Evolutionary conservation across 2,329 filamentous ascomycete genomes (phyloP), one percentile per base, ranked within the genome.

Genomic region (Teratosphaeria pseudoeucalypti): DNA sequence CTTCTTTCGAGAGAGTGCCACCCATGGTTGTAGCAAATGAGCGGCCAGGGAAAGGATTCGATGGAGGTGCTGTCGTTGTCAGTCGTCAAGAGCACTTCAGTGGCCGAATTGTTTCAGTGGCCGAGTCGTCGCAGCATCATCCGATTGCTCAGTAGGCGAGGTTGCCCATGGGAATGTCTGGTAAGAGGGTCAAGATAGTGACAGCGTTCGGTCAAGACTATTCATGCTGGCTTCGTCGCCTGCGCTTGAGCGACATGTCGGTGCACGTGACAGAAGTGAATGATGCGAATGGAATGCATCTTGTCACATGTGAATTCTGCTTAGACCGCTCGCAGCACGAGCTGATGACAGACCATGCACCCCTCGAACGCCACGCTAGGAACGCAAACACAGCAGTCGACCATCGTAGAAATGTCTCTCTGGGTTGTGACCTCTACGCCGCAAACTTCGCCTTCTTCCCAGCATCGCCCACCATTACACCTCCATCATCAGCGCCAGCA

Each of bases 401-500:
- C 34, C 27, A 56, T 26, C 16, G 4, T 56, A 55, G 34, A 1
- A 26, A 29, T 12, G 53, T 55, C 26, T 37, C 16, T 19, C 29
- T 32, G 29, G 29, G 37, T 52, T 54, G 43, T 19, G n/a, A 23
- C 37, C 43, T 52, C 66, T 52, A 68, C 34, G 54, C 61, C 39
- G 63, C 61, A 26, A 69, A 58, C 61, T 62, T 70, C 29, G 57
- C 56, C 59, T 64, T 64, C 63, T 71, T 71, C 10, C 64, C 65
- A 49, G 58, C 52, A 9, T 63, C 61, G 23, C 63, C 29, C 55
- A 57, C 55, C 52, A 65, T 62, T 27, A 60, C 63, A 49, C 43
- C 43, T 49, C 43, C 43, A 7, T 61, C 61, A 23, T 61, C 61
- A 27, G 54, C 61, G 16, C 60, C 64, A 12, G 47, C 60, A 54